Conservation (phyloP, 495 filamentous ascomycete species). For the Talaromyces thailandensis region DNA sequence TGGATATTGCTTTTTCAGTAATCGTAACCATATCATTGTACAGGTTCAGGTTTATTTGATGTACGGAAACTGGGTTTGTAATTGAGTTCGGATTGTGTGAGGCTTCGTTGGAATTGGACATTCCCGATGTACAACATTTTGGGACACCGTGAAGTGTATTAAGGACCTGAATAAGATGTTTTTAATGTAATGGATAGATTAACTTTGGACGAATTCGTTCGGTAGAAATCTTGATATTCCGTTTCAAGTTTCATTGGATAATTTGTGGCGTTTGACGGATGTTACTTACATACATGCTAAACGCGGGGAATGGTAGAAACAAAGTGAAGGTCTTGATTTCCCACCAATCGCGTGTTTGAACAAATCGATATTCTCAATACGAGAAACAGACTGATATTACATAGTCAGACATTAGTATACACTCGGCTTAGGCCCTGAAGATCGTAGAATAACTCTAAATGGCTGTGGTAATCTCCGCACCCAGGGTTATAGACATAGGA, state of each 20-base stretch:
- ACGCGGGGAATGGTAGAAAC: neutral
- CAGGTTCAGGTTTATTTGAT: neutral
- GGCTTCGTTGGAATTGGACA: neutral
- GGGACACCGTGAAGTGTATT: neutral
- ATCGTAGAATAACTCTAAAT: neutral
- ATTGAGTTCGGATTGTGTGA: neutral
- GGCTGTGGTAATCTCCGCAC: neutral
- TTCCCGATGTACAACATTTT: neutral
- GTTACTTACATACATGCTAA: neutral
- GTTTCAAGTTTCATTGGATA: neutral
- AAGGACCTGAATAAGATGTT: neutral
- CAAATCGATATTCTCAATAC: neutral
- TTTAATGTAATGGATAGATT: neutral
- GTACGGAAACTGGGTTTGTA: neutral
- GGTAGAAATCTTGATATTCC: neutral
- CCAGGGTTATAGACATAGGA: neutral
- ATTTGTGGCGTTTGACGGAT: neutral
- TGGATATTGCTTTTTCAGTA: neutral
- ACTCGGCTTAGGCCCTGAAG: neutral
- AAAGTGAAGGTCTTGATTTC: neutral
- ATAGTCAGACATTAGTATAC: neutral
- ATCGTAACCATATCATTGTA: neutral
- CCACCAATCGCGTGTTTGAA: neutral
- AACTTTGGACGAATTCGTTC: neutral
- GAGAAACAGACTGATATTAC: neutral